phyloP scores from a whole-genome alignment of 1,284 basidiomycete species.

The Cryptococcus sp. region DNA sequence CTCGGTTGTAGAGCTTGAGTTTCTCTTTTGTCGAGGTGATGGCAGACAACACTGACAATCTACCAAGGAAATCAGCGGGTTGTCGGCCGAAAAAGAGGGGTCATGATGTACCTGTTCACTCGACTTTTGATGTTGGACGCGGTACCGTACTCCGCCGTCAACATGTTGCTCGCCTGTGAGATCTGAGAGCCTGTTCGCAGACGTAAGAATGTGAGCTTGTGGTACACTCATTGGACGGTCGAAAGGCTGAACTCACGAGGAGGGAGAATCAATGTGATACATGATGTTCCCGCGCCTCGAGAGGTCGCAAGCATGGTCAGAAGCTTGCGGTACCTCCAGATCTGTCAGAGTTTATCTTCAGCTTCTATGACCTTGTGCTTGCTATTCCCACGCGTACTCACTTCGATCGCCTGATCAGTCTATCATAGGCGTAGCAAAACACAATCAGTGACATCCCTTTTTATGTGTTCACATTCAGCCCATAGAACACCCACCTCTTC shows the following conservation, averaged over 20 bases:
- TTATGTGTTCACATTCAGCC: background rate
- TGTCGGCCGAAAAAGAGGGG: background rate
- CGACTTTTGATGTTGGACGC: slow-evolving; percentile 99
- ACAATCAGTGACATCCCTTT: background rate
- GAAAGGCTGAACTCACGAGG: slow-evolving; percentile 64
- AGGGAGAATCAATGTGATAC: slow-evolving; percentile 97
- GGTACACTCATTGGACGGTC: too few relatives aligned
- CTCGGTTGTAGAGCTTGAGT: slow-evolving; percentile 89
- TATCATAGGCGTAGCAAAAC: slow-evolving; percentile 19
- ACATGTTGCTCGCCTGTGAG: slow-evolving; percentile 89
- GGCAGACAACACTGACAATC: slow-evolving; percentile 90
- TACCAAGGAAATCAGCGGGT: slow-evolving; percentile 12
- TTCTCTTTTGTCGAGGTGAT: slow-evolving; percentile 99
- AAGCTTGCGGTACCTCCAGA: slow-evolving; percentile 96
- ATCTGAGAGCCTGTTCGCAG: slow-evolving; percentile 73
- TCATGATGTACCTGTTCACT: slow-evolving; percentile 71
- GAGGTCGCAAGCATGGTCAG: slow-evolving; percentile 91
- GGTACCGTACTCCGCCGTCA: slow-evolving; percentile 97
- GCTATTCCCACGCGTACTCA: slow-evolving; percentile 11
- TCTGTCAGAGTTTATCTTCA: slow-evolving; percentile 36
- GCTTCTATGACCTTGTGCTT: background rate
- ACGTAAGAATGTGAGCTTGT: slow-evolving; percentile 10
- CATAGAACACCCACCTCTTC: slow-evolving; percentile 28
- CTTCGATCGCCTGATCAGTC: slow-evolving; percentile 52
- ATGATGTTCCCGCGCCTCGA: slow-evolving; percentile 95